phyloP scores from a whole-genome alignment of 495 filamentous ascomycete species.

The Trypethelium eluteriae region DNA sequence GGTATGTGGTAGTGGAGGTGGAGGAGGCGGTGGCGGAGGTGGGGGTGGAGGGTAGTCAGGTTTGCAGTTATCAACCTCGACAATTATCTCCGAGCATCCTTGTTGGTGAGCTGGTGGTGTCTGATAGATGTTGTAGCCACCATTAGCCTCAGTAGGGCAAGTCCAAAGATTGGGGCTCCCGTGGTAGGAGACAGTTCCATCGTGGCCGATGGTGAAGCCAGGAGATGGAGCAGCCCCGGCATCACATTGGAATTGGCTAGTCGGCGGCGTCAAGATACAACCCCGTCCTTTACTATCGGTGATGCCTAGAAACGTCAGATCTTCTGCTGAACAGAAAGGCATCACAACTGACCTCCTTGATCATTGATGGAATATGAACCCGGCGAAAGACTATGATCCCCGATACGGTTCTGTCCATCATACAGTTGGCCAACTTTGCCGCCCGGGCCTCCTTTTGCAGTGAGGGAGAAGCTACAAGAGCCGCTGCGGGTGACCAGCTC shows the following conservation, averaged over 20 bases:
- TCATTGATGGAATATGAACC: slow-evolving; percentile 21
- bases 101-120: slow-evolving; percentile 18
- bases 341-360: slow-evolving; percentile 17
- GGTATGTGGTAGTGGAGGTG: not conserved
- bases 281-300: slow-evolving; percentile 47
- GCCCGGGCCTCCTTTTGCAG: slow-evolving; percentile 19
- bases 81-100: slow-evolving; percentile 21
- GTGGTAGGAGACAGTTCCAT: slow-evolving; percentile 21
- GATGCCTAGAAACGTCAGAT: slow-evolving; percentile 25
- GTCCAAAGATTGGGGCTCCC: slow-evolving; percentile 17
- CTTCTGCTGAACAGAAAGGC: not conserved
- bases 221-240: slow-evolving; percentile 36
- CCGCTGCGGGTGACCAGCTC: not conserved
- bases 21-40: not conserved
- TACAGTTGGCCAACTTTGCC: slow-evolving; percentile 21
- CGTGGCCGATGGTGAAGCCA: slow-evolving; percentile 31
- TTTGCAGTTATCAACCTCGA: slow-evolving; percentile 18
- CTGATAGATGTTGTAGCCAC: slow-evolving; percentile 29
- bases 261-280: slow-evolving; percentile 52
- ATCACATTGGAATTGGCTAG: slow-evolving; percentile 61
- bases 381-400: slow-evolving; percentile 13
- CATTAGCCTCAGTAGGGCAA: slow-evolving; percentile 28
- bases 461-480: slow-evolving; percentile 21
- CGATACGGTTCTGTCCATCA: slow-evolving; percentile 30
- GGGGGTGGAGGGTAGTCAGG: not conserved